Evolutionary conservation across 495 filamentous ascomycete species (phyloP), one percentile per base, ranked within the genome.

Genomic region (Margaritispora aquatica): DNA sequence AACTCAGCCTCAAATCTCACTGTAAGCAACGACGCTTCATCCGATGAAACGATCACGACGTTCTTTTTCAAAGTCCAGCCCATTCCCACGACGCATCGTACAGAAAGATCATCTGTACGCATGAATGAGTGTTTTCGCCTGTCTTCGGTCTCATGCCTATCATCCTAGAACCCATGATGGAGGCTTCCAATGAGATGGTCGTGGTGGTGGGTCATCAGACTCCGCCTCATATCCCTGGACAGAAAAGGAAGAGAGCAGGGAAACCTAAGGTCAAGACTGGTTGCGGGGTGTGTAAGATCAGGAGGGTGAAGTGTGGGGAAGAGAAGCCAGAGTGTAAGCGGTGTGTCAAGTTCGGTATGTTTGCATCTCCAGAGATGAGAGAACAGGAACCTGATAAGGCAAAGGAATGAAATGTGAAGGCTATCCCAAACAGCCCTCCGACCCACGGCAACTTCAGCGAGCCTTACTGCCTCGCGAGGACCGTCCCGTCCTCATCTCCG

Each of bases 371-470:
- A 19, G 51, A 17, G 51, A 54, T 17, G 23, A 17, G 13, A 31
- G 26, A 5, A 24, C 24, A 23, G 47, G 8, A 17, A 7, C 10
- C 20, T 24, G 47, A 50, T 44, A 44, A 44, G 38, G 38, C 17
- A 44, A 44, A 44, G 38, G 38, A 27, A 46, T 59, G 15, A 26
- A 46, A 29, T 59, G 57, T 31, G 57, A 59, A n/a, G 49, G 57
- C 22, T 53, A 59, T 48, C 31, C 9, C 15, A 47, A 34, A n/a
- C n/a, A 44, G 19, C 7, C 7, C 8, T n/a, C 38, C 3, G 2
- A n/a, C 17, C 17, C 38, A 9, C 11, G 38, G 15, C 38, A 44
- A 17, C 38, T 44, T n/a, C 38, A 44, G 3, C 7, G 38, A 50
- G 47, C 47, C 4, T 17, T 26, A 5, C 47, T 50, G 10, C 21